These are phyloP conservation scores for Carex cristatella DNA, from an alignment of 176 grass and related monocot genomes.

Conservation along the genomic window DNA sequence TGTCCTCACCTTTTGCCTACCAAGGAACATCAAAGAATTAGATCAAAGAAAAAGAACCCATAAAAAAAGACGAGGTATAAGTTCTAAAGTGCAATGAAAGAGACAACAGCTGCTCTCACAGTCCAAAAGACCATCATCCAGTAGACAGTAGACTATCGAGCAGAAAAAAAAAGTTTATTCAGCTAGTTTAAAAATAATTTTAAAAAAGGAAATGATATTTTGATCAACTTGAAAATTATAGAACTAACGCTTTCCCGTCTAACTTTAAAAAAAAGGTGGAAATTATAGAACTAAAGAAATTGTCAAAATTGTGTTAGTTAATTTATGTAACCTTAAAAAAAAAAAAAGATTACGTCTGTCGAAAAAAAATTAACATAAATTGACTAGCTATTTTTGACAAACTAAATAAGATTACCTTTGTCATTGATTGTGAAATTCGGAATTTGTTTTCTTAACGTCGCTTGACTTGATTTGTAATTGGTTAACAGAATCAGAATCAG, in stretches of 20 bases:
- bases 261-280: too few species aligned
- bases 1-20: not conserved
- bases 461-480: not conserved
- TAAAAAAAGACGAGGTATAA: not conserved
- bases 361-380: too few species aligned
- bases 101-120: not conserved
- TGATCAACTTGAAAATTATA: not conserved
- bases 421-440: too few species aligned
- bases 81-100: slow-evolving; percentile 26
- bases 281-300: too few species aligned
- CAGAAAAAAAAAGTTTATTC: not conserved
- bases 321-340: too few species aligned
- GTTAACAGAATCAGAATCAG: not conserved
- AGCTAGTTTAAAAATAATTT: not conserved
- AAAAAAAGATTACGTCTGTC: too few species aligned
- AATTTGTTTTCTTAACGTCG: not conserved
- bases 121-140: not conserved
- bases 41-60: not conserved
- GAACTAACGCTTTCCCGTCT: too few species aligned
- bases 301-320: too few species aligned
- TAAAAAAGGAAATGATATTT: not conserved
- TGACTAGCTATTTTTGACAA: too few species aligned
- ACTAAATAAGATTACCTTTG: not conserved
- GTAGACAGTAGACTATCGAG: not conserved
- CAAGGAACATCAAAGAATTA: slow-evolving; percentile 11